A percentile compares a stretch with the other conserved stretches of the same genome.
phyloP scores from a whole-genome alignment of 768 basidiomycete species.

The Suillus subluteus region DNA sequence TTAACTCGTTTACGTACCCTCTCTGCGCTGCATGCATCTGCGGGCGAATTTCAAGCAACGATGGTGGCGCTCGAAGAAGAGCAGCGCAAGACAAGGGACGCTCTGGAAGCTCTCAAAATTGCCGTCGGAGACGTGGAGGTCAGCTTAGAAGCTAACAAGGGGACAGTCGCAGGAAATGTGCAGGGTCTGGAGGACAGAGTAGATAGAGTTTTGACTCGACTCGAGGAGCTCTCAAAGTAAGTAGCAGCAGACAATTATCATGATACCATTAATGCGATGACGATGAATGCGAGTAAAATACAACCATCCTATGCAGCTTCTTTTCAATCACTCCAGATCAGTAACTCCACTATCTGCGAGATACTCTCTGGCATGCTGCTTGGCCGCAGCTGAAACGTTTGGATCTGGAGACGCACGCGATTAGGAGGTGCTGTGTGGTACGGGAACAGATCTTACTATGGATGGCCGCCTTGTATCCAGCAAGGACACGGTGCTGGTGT shows the following conservation, averaged over 20 bases:
- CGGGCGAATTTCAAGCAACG: constrained; percentile 73
- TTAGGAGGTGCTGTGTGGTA: constrained; percentile 5
- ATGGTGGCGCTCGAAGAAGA: constrained; percentile 72
- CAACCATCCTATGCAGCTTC: background rate
- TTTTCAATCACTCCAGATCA: constrained; percentile 11
- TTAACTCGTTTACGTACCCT: constrained; percentile 87
- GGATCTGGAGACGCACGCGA: constrained; percentile 37
- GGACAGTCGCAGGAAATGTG: constrained; percentile 74
- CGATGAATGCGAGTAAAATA: background rate
- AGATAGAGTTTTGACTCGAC: constrained; percentile 46
- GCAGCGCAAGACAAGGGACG: constrained; percentile 64
- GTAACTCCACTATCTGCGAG: constrained; percentile 35
- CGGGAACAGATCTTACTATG: constrained; percentile 36
- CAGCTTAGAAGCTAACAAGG: constrained; percentile 75
- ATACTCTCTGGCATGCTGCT: constrained; percentile 49
- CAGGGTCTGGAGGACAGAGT: constrained; percentile 66
- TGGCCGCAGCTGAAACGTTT: constrained; percentile 50
- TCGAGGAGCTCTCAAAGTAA: constrained; percentile 40
- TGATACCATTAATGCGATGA: constrained; percentile 4
- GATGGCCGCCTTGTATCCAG: constrained; percentile 60
- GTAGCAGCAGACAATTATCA: constrained; percentile 9
- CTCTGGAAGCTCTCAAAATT: constrained; percentile 65
- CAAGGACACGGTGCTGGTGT: constrained; percentile 51
- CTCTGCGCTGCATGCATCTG: constrained; percentile 78
- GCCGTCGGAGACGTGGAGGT: constrained; percentile 75